A percentile compares a stretch with the other conserved stretches of the same genome.
Conservation (phyloP, 129 eudicot species). For the Glebionis coronaria region DNA sequence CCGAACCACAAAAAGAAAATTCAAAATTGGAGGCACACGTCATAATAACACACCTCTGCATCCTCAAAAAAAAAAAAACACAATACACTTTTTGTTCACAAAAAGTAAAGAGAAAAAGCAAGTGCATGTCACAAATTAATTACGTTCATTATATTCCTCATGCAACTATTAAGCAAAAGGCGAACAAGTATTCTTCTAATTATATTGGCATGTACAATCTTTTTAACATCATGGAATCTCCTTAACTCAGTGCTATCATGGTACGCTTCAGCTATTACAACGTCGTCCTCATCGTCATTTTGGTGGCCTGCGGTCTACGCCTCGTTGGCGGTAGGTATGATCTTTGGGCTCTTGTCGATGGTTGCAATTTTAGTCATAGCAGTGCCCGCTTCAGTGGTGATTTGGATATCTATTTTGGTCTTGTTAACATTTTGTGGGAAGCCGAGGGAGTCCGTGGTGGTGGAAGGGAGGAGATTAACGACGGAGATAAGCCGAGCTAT, state of each 20-base stretch:
- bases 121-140: too few species aligned
- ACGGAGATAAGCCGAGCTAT: constrained; percentile 58
- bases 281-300: constrained; percentile 17
- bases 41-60: too few species aligned
- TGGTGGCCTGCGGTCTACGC: constrained; percentile 60
- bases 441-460: constrained; percentile 50
- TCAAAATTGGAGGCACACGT: too few species aligned
- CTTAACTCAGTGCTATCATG: constrained; percentile 52
- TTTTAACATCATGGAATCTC: constrained; percentile 51
- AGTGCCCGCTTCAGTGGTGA: constrained; percentile 65
- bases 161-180: constrained; percentile 37
- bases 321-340: constrained; percentile 50
- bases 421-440: constrained; percentile 59
- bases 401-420: constrained; percentile 74
- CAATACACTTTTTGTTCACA: too few species aligned
- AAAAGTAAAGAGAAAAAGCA: too few species aligned
- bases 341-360: constrained; percentile 62
- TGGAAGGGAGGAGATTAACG: constrained; percentile 23
- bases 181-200: constrained; percentile 43
- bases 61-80: too few species aligned
- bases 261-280: constrained; percentile 41
- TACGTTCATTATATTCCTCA: neutral
- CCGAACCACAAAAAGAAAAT: too few species aligned
- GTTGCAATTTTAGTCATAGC: constrained; percentile 64
- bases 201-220: constrained; percentile 35